These are phyloP conservation scores for Podospora appendiculata DNA, from an alignment of 495 filamentous ascomycete genomes.

Conservation along the genomic window DNA sequence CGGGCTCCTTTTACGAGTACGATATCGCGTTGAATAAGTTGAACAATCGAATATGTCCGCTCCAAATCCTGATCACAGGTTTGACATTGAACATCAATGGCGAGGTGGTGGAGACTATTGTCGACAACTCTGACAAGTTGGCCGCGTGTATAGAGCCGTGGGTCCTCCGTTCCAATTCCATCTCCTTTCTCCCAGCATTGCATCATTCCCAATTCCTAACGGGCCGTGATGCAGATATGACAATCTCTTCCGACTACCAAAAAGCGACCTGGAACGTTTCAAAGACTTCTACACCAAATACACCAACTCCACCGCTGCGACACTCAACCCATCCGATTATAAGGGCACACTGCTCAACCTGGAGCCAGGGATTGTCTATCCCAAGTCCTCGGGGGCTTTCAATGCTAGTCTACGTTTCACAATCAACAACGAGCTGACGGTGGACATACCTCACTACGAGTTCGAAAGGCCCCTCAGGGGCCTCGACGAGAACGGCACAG, in stretches of 20 bases:
- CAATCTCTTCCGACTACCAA: slow-evolving; percentile 12
- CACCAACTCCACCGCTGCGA: neutral
- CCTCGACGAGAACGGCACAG: slow-evolving; percentile 3
- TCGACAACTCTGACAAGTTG: slow-evolving; percentile 5
- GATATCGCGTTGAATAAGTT: neutral
- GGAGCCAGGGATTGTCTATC: slow-evolving; percentile 14
- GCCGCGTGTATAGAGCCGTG: slow-evolving; percentile 12
- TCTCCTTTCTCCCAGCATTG: neutral
- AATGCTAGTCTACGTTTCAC: slow-evolving; percentile 9
- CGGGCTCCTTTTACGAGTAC: slow-evolving; percentile 3
- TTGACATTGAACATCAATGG: slow-evolving; percentile 2
- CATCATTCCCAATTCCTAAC: neutral
- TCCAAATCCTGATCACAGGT: slow-evolving; percentile 6
- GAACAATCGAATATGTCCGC: slow-evolving; percentile 4
- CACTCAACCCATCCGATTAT: neutral
- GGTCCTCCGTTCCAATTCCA: neutral
- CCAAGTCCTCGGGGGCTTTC: slow-evolving; percentile 1
- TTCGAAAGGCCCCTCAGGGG: slow-evolving; percentile 6
- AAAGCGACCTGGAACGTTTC: neutral
- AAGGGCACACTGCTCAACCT: slow-evolving; percentile 6
- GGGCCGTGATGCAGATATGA: slow-evolving; percentile 8
- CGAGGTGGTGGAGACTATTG: neutral
- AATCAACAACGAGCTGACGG: slow-evolving; percentile 4
- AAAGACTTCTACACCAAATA: neutral
- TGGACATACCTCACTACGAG: slow-evolving; percentile 10